Evolutionary conservation across 768 basidiomycete genomes (phyloP), one percentile per base, ranked within the genome.

Genomic region (Crucibulum laeve): DNA sequence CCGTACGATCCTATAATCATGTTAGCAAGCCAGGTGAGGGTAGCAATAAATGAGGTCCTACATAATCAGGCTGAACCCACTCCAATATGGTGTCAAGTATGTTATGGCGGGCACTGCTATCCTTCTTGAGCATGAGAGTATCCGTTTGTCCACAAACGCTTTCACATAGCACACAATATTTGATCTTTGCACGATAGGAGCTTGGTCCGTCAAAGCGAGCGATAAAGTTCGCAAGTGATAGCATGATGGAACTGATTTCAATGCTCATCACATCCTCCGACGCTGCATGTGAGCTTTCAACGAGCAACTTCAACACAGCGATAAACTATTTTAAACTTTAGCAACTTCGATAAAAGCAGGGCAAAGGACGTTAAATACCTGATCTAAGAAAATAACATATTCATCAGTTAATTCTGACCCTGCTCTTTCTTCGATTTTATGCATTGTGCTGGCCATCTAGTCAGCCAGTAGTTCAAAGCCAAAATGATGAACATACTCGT

Each of bases 41-140:
- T 45, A 11, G 30, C 25, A 22, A 32, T 46, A 41, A 22, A 8
- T 37, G 22, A 24, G 17, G 19, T 62, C 80, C 43, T 41, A 87
- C 87, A 45, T 56, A 51, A 13, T 66, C 45, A 5, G 74, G 67
- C 40, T 76, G 71, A 32, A 88, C 79, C 91, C 91, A 95, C 34
- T 85, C 81, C 57, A 84, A 69, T n/a, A 94, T 67, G 24, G 77
- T 73, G 46, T 93, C 88, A 19, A 91, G 69, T 28, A 91, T 76
- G 26, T 73, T 70, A 57, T 89, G 85, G 10, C 89, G 79, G 11
- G 79, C 70, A 42, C 65, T 61, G 47, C 71, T 79, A 52, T 88
- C 86, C 58, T 83, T 87, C 13, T 82, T 82, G 50, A 86, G 58
- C 18, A 74, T 73, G 17, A 90, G 58, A 5, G 72, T 68, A 43